A percentile compares a stretch with the other conserved stretches of the same genome.
Evolutionary conservation across 2,329 filamentous ascomycete species (phyloP).

Genomic region (Herpomyces periplanetae): DNA sequence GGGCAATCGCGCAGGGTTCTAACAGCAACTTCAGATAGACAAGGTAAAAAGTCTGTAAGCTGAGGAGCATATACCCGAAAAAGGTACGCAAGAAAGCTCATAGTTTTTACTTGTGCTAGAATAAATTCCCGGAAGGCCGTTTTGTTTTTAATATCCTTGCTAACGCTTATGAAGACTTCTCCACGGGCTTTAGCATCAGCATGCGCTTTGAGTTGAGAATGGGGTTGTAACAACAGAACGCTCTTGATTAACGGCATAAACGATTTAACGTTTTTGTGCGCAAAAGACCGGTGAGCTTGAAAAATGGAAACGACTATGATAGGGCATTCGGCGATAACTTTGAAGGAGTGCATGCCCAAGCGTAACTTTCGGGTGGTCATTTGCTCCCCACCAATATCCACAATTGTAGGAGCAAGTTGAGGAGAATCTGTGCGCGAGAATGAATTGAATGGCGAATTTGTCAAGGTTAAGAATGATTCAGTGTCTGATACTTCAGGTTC

Average conservation of each 20-base stretch:
- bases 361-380: conserved; percentile 41
- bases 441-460: conserved; percentile 19
- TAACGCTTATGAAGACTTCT: conserved; percentile 64
- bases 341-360: conserved; percentile 95
- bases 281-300: conserved; percentile 47
- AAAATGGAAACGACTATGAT: conserved; percentile 97
- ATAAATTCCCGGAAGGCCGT: conserved; percentile 90
- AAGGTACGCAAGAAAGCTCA: conserved; percentile 88
- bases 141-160: conserved; percentile 63
- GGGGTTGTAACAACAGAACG: conserved; percentile 53
- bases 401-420: too few species aligned
- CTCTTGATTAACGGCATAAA: conserved; percentile 83
- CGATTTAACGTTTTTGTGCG: conserved; percentile 44
- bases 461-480: conserved; percentile 17
- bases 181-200: conserved; percentile 37
- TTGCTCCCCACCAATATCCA: conserved; percentile 47
- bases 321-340: conserved; percentile 80
- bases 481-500: conserved; percentile 18
- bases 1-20: conserved; percentile 72
- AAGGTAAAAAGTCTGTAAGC: conserved; percentile 48
- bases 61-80: conserved; percentile 57
- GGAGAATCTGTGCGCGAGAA: conserved; percentile 70
- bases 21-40: conserved; percentile 56
- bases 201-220: conserved; percentile 69
- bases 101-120: conserved; percentile 89